Evolutionary conservation across 495 filamentous ascomycete species (phyloP).

Genomic region (Hyaloscypha variabilis): DNA sequence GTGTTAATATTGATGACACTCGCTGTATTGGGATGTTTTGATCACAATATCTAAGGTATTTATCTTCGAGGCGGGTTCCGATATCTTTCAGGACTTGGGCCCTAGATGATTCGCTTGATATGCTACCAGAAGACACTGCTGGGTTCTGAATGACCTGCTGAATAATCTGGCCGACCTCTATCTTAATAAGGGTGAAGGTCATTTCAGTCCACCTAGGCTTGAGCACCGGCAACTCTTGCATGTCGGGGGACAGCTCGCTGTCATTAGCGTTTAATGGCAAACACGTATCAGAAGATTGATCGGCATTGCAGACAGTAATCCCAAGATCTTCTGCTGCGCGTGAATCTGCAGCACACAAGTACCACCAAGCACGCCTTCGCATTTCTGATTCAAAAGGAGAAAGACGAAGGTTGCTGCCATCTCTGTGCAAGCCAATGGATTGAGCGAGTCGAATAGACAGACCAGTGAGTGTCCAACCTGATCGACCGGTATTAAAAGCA

Average conservation of each 20-base stretch:
- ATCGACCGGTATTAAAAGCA: conserved; percentile 36
- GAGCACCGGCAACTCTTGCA: conserved; percentile 45
- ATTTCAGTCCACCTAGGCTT: conserved; percentile 52
- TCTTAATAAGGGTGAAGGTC: conserved; percentile 16
- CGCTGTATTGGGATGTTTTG: neutral
- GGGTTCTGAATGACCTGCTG: neutral
- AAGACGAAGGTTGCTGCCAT: conserved; percentile 43
- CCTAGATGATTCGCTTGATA: neutral
- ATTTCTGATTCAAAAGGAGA: conserved; percentile 40
- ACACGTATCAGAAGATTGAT: conserved; percentile 42
- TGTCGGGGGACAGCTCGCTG: conserved; percentile 51
- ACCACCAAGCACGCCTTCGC: conserved; percentile 44
- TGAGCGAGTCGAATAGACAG: conserved; percentile 52
- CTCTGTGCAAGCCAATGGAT: conserved; percentile 51
- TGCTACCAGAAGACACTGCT: neutral
- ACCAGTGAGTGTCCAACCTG: conserved; percentile 46
- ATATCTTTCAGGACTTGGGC: neutral
- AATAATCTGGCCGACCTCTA: neutral
- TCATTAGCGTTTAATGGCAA: conserved; percentile 57
- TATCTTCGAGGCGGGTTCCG: neutral
- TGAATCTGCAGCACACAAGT: conserved; percentile 29
- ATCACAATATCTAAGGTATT: neutral
- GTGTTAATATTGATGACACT: neutral
- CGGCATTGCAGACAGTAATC: neutral
- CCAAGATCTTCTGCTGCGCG: conserved; percentile 14